phyloP scores from a whole-genome alignment of 108 stramenopile genomes.

The Nitzschia sp. region DNA sequence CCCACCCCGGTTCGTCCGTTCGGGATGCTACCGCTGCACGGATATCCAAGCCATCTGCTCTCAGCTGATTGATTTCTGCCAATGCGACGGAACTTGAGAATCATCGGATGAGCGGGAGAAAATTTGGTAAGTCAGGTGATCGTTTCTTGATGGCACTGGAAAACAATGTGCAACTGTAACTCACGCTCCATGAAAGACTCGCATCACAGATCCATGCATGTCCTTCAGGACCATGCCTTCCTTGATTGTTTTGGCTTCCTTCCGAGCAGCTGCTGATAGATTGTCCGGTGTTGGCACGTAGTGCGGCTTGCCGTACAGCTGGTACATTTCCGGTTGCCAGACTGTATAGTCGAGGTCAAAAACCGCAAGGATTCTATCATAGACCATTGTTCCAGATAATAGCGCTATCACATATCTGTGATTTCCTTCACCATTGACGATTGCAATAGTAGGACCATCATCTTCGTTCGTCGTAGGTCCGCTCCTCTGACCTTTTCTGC shows the following conservation, averaged over 20 bases:
- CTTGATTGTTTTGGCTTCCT: constrained; percentile 22
- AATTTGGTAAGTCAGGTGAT: no score
- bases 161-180: constrained; percentile 16
- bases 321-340: constrained; percentile 64
- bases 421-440: no score
- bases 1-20: constrained; percentile 81
- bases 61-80: constrained; percentile 56
- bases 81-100: constrained; percentile 43
- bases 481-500: no score
- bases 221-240: constrained; percentile 35
- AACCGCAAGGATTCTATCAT: constrained; percentile 26
- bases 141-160: background rate
- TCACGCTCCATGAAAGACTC: constrained; percentile 54
- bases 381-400: background rate
- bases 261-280: constrained; percentile 7
- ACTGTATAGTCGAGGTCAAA: constrained; percentile 57
- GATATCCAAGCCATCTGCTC: constrained; percentile 37
- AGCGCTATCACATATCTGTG: background rate
- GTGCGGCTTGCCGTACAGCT: constrained; percentile 41
- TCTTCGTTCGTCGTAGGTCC: no score
- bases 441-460: no score
- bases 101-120: background rate
- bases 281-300: constrained; percentile 10
- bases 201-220: constrained; percentile 26
- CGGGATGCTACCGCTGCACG: constrained; percentile 74